Conservation (phyloP, 805 yeast species). For the Wickerhamomyces strasburgensis region DNA sequence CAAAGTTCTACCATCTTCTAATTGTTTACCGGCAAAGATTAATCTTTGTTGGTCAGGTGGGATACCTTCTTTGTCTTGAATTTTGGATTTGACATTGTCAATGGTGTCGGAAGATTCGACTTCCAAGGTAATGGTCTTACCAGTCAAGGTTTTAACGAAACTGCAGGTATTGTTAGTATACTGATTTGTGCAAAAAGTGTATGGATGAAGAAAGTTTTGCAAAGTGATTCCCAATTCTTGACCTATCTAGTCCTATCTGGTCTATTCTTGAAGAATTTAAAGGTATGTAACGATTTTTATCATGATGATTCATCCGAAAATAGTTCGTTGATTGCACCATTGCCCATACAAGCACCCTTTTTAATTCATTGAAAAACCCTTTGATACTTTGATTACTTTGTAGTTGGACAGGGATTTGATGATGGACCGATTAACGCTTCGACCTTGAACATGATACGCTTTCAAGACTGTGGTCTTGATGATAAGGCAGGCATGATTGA, state of each 20-base stretch:
- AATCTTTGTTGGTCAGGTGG: conserved; percentile 99
- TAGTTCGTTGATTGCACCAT: no score
- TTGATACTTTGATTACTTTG: neutral
- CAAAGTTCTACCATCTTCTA: conserved; percentile 98
- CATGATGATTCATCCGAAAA: no score
- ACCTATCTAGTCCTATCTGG: no score
- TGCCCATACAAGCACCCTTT: no score
- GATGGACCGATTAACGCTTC: neutral
- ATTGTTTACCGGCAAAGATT: conserved; percentile 99
- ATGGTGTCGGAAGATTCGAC: conserved; percentile 98
- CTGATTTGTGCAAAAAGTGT: no score
- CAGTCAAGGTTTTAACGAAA: conserved; percentile 83
- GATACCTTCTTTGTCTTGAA: conserved; percentile 98
- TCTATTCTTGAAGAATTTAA: no score
- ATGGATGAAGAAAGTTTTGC: no score
- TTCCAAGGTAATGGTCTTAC: conserved; percentile 96
- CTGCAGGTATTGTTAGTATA: conserved; percentile 22
- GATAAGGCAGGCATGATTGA: no score
- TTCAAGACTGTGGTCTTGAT: no score
- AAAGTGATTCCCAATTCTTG: no score
- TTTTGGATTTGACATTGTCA: conserved; percentile 98
- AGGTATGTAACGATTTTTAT: no score
- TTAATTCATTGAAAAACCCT: no score
- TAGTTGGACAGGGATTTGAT: neutral
- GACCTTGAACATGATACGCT: neutral